Evolutionary conservation across 768 basidiomycete species (phyloP).

Genomic region (Mycena albidolilacea): DNA sequence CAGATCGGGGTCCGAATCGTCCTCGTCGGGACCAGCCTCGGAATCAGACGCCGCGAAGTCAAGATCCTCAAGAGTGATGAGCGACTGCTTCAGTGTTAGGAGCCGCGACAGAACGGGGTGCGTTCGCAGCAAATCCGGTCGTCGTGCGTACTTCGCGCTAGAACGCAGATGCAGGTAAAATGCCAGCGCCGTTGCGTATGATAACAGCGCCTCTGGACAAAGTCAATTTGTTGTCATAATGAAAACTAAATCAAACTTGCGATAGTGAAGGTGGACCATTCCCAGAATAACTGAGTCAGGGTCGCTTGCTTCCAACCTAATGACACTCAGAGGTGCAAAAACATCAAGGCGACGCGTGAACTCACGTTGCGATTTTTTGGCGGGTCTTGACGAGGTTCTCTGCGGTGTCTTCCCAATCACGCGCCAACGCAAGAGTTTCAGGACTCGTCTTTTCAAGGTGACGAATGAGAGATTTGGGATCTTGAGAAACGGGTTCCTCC

Average conservation of each 20-base stretch:
- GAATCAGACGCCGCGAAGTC: slow-evolving; percentile 74
- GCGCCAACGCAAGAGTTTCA: slow-evolving; percentile 83
- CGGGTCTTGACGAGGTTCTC: slow-evolving; percentile 66
- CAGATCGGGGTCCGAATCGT: slow-evolving; percentile 55
- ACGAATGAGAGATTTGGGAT: slow-evolving; percentile 72
- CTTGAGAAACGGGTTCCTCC: slow-evolving; percentile 60
- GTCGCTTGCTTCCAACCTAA: slow-evolving; percentile 65
- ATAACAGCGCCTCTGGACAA: slow-evolving; percentile 84
- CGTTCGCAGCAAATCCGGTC: slow-evolving; percentile 72
- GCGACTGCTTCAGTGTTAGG: slow-evolving; percentile 85
- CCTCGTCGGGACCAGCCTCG: slow-evolving; percentile 60
- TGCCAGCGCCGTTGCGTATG: slow-evolving; percentile 91
- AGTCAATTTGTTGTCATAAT: slow-evolving; percentile 14
- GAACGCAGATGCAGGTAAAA: slow-evolving; percentile 94
- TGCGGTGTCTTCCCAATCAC: slow-evolving; percentile 87
- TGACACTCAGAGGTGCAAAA: slow-evolving; percentile 1
- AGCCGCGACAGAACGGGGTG: slow-evolving; percentile 85
- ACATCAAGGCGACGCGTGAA: neutral
- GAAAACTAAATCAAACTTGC: slow-evolving; percentile 62
- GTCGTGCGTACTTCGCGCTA: slow-evolving; percentile 72
- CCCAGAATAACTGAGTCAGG: slow-evolving; percentile 73
- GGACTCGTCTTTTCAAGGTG: slow-evolving; percentile 83
- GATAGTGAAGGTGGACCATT: slow-evolving; percentile 89
- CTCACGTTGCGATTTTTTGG: slow-evolving; percentile 70
- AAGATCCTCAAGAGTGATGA: slow-evolving; percentile 88